Evolutionary conservation across 75 land plant species (phyloP).

Genomic region (Larix kaempferi): DNA sequence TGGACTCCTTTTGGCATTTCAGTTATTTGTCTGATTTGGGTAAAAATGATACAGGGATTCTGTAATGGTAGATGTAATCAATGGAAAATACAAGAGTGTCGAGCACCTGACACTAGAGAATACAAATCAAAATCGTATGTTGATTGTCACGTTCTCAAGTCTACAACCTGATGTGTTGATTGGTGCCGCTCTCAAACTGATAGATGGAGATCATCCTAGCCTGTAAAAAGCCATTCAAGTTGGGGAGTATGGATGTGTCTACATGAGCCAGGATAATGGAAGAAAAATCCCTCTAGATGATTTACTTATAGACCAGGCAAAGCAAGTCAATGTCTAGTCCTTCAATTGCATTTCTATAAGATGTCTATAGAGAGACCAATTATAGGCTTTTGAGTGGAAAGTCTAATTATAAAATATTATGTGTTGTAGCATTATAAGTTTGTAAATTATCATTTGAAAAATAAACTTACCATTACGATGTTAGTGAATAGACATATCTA

Average conservation of each 20-base stretch:
- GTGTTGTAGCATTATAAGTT: too few relatives aligned
- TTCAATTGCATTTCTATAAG: too few relatives aligned
- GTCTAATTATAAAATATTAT: too few relatives aligned
- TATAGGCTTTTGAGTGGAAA: too few relatives aligned
- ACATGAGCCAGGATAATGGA: too few relatives aligned
- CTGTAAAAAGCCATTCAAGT: slow-evolving; percentile 16
- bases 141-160: slow-evolving; percentile 25
- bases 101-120: slow-evolving; percentile 38
- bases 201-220: slow-evolving; percentile 14
- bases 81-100: slow-evolving; percentile 41
- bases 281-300: neutral
- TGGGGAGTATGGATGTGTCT: neutral
- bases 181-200: slow-evolving; percentile 27
- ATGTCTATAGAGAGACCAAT: too few relatives aligned
- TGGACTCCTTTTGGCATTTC: neutral
- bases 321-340: too few relatives aligned
- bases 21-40: neutral
- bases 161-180: slow-evolving; percentile 25
- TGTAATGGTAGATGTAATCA: slow-evolving; percentile 35
- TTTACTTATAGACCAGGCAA: neutral
- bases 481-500: too few relatives aligned
- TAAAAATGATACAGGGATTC: too few relatives aligned
- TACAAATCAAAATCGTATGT: slow-evolving; percentile 21
- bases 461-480: too few relatives aligned
- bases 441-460: too few relatives aligned